Base-by-base conservation (phyloP, 2,329 filamentous ascomycete species). In the Geoglossum cookeanum region DNA sequence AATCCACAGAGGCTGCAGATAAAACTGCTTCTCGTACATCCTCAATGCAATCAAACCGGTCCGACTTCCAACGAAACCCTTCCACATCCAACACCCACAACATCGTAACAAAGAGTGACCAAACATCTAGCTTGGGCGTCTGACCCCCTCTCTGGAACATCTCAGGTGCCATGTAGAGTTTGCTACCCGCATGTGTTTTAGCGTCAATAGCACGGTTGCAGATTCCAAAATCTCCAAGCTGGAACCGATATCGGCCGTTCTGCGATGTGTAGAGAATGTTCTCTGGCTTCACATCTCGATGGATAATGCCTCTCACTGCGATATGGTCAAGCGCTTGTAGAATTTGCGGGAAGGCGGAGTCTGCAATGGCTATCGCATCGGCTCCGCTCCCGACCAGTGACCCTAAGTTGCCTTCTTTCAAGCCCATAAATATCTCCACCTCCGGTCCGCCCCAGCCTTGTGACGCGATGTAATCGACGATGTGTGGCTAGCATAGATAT, bases 211-310 rank as follows among this genome's bases (percentile, higher is more conserved):
- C 35, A 33, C 17, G 13, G 55, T 61, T 62, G 48, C 56, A 58
- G 48, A 62, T 56, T 5, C 64, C 62, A 60, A 64, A 63, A 58
- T 65, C 63, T 35, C 58, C 59, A 29, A 65, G 60, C 27, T 60
- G 54, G 48, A 64, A 65, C 17, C 17, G 22, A 56, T 59, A 59
- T 13, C 33, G 8, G 13, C 58, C 57, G 39, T 57, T 51, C 33
- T 22, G 29, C n/a, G 57, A 35, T 42, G 48, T 53, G 56, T 49
- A 49, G 30, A 83, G 70, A 9, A 83, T 75, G 61, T 83, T 83
- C 56, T 83, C 79, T 0, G 78, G 79, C 62, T 83, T 83, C 55
- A 83, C 70, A 62, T 83, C 80, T 39, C 80, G 71, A 64, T 83
- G 80, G 4, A 78, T 77, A 48, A 83, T 76, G 45, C 72, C 68